phyloP scores from a whole-genome alignment of 2,329 filamentous ascomycete genomes.

The Didymella pomorum region DNA sequence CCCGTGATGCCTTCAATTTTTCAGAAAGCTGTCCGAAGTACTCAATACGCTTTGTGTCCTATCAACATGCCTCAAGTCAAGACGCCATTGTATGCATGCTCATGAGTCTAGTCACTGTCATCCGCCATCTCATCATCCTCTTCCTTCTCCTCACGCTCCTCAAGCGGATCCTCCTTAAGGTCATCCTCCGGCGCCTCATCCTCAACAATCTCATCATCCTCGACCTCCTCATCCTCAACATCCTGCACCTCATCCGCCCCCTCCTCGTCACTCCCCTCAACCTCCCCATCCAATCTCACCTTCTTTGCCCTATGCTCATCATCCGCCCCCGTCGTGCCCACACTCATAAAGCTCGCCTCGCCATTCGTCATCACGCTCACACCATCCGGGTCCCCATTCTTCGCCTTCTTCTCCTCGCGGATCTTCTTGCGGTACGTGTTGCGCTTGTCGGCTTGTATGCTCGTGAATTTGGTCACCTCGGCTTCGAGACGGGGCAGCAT shows the following conservation, averaged over 20 bases:
- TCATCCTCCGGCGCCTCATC: conserved; percentile 63
- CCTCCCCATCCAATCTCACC: conserved; percentile 49
- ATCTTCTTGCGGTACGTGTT: conserved; percentile 76
- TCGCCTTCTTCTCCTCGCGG: conserved; percentile 66
- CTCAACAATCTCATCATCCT: conserved; percentile 61
- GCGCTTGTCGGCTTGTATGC: conserved; percentile 76
- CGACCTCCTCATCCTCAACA: conserved; percentile 60
- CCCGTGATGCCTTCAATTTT: not conserved
- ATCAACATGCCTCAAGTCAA: conserved; percentile 7
- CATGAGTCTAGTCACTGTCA: conserved; percentile 47
- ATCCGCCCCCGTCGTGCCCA: conserved; percentile 33
- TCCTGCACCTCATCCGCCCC: conserved; percentile 52
- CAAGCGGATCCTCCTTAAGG: conserved; percentile 53
- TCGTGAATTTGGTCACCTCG: conserved; percentile 79
- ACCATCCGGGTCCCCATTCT: conserved; percentile 28
- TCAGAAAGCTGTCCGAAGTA: not conserved
- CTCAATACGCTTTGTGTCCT: not conserved
- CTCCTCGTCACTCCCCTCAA: conserved; percentile 50
- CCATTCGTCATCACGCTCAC: conserved; percentile 27
- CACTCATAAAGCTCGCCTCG: conserved; percentile 21
- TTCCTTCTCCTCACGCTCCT: conserved; percentile 56
- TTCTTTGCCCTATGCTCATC: conserved; percentile 61
- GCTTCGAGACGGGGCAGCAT: conserved; percentile 76
- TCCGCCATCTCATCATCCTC: conserved; percentile 61
- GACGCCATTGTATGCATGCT: conserved; percentile 44